Base-by-base conservation (phyloP, 768 basidiomycete genomes). In the Brasilioporus rufonigricans region DNA sequence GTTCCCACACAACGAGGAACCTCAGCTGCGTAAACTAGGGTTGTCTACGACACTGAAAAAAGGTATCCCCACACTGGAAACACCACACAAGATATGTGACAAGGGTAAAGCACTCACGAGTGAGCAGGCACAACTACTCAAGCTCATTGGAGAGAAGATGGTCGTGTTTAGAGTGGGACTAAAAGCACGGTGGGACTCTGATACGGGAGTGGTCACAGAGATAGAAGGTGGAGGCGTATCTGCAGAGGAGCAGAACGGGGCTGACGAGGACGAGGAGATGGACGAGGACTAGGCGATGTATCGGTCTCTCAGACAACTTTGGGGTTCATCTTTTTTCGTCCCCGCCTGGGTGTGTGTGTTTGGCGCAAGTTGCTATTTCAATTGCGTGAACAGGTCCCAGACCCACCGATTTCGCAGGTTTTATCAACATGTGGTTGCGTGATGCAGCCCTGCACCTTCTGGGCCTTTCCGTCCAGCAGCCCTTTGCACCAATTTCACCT, bases 1-100 rank as follows among this genome's bases (percentile, higher is more conserved):
- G 3, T 95, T 98, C 72, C 93, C 97, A 35, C 94, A 98, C 71
- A 94, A 93, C 64, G 93, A 98, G 76, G 97, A 99, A 58, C 94
- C 95, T 21, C 96, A 98, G 68, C 79, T 99, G 49, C 85, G 97
- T 52, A 91, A 91, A 70, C 81, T 98, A 33, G 97, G 97, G 9
- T 74, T 99, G 31, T 77, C 84, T 48, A 98, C 95, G 18, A 81
- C 78, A 29, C 81, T 99, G 79, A 83, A 87, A 53, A 84, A 82
- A 63, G 97, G 97, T 51, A 89, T 97, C 0, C 95, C 96, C 5
- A 89, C 87, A 8, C 74, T 98, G 44, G 80, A 82, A 51, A 79
- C 74, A 44, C 78, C 91, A n/a, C 93, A 98, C 68, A 80, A 81
- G 50, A 74, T 99, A 47, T 98, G 96, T 72, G 83, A 85, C 61